phyloP scores from a whole-genome alignment of 129 eudicot species.

The Ambrosia trifida region DNA sequence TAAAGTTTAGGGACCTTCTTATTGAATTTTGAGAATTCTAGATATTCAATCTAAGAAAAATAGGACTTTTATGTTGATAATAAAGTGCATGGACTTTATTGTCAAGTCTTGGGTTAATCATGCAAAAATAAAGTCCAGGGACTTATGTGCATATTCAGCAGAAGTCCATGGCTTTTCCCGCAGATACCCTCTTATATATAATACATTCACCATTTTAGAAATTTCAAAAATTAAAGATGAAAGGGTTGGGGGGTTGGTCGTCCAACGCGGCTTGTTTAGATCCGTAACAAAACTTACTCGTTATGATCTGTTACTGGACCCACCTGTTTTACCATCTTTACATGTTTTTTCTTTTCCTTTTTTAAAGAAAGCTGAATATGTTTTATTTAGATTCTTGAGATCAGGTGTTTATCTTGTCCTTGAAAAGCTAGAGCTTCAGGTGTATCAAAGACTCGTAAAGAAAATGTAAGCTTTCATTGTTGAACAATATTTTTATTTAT shows the following conservation, averaged over 20 bases:
- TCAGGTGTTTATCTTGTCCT: conserved; percentile 98
- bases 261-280: background rate
- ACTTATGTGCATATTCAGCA: background rate
- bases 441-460: conserved; percentile 82
- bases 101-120: too few relatives aligned
- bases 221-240: background rate
- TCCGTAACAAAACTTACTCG: background rate
- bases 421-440: conserved; percentile 95
- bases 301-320: too few relatives aligned
- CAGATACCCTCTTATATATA: background rate
- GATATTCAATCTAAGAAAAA: too few relatives aligned
- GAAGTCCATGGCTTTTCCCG: background rate
- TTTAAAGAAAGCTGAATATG: background rate
- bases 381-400: conserved; percentile 68
- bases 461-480: conserved; percentile 59
- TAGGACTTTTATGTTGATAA: too few relatives aligned
- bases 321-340: background rate
- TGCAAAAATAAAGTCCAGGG: background rate
- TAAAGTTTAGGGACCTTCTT: too few relatives aligned
- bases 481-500: background rate
- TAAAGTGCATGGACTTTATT: too few relatives aligned
- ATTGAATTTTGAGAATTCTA: too few relatives aligned
- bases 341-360: background rate
- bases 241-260: background rate
- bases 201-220: background rate